Evolutionary conservation across 108 stramenopile species (phyloP).

Genomic region (Seminavis robusta): DNA sequence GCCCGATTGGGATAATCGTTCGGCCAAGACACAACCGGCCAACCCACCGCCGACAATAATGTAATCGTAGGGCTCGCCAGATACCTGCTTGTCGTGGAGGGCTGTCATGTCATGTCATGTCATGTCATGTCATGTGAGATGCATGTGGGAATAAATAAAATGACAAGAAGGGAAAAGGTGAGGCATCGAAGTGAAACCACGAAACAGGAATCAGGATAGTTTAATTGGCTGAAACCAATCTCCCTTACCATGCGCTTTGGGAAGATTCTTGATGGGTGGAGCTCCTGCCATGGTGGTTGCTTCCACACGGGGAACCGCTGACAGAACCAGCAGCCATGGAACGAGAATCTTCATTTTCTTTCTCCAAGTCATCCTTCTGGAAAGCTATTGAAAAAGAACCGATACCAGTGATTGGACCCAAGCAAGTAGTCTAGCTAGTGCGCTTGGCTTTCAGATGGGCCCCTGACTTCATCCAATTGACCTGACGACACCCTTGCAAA

Average conservation of each 20-base stretch:
- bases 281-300: constrained; percentile 8
- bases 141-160: background rate
- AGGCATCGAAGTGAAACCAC: background rate
- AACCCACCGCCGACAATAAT: constrained; percentile 69
- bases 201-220: background rate
- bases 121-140: background rate
- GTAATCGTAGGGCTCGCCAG: constrained; percentile 47
- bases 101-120: background rate
- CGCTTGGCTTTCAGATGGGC: no score
- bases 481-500: no score
- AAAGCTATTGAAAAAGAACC: no score
- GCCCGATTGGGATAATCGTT: constrained; percentile 13
- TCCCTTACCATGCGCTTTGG: background rate
- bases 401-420: no score
- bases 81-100: background rate
- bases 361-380: no score
- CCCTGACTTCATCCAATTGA: no score
- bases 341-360: no score
- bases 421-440: no score
- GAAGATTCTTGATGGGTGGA: constrained; percentile 7
- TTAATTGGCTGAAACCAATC: background rate
- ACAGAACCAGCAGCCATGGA: no score
- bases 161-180: background rate
- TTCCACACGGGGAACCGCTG: background rate
- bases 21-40: constrained; percentile 71